Conservation (phyloP, 2,329 filamentous ascomycete species). For the Fusarium armeniacum region DNA sequence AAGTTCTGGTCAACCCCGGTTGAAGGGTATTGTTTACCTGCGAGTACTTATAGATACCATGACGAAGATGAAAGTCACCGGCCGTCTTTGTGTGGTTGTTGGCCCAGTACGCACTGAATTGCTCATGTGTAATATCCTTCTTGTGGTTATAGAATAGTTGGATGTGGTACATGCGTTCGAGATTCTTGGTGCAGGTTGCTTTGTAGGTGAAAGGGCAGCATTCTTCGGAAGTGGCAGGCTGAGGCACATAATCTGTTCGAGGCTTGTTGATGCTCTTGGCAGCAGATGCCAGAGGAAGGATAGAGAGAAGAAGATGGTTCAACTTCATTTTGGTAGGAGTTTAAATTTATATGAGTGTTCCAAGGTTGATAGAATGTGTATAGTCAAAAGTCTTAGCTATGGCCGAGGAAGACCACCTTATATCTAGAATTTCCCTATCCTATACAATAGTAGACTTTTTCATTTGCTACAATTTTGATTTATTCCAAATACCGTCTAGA, state of each 20-base stretch:
- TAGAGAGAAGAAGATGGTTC: fast-evolving
- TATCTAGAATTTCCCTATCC: fast-evolving
- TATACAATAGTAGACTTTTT: background rate
- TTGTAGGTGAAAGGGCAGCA: conserved; percentile 25
- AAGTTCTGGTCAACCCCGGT: fast-evolving
- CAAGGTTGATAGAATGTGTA: fast-evolving
- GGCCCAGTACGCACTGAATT: conserved; percentile 19
- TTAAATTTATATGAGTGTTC: fast-evolving
- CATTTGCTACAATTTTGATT: background rate
- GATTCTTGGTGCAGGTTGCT: conserved; percentile 15
- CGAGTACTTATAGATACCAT: conserved; percentile 14
- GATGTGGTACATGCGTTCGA: conserved; percentile 16
- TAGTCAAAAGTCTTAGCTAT: fast-evolving
- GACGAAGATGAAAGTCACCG: conserved; percentile 11
- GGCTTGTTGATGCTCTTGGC: background rate
- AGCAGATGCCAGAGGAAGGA: background rate
- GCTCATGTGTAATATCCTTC: background rate
- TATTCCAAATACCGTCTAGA: background rate
- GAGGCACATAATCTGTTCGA: background rate
- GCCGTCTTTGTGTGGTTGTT: conserved; percentile 24
- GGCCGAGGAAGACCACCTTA: background rate
- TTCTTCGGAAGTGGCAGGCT: background rate
- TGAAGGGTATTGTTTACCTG: background rate
- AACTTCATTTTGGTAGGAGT: background rate
- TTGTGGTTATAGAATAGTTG: conserved; percentile 16